Evolutionary conservation across 345 rosid species (phyloP), one percentile per base, ranked within the genome.

Genomic region (Aquilaria sinensis): DNA sequence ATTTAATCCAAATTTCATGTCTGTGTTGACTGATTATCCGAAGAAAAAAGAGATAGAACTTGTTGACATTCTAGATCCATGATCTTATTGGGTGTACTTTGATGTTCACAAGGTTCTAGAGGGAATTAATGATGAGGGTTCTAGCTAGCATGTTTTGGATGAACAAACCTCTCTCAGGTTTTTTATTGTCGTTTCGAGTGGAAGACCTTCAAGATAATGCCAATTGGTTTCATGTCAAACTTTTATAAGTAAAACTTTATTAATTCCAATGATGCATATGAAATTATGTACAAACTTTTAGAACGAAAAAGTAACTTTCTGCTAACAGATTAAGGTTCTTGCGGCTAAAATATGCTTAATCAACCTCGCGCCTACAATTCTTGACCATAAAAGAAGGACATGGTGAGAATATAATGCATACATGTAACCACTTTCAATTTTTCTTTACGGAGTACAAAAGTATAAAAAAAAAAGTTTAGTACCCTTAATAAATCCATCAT

Each of bases 71-170:
- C 16, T 9, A 6, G 41, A n/a, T 43, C 29, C 31, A 57, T 53
- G n/a, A 45, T 63, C 29, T 46, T 33, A 34, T 52, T 7, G 62
- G 9, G 47, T 57, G 30, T 16, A 16, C 30, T 53, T 14, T 3
- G 50, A 37, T 53, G 3, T 29, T 23, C 57, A 14, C 74, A 94
- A 97, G 99, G 67, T 90, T 58, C 61, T 94, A 16, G 91, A 94
- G 75, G 99, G 90, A 75, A 94, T 95, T 67, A 67, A 53, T 10
- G 88, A 94, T n/a, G 81, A 85, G 12, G 96, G 97, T 67, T 80
- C 78, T 6, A 77, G 70, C 58, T 90, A 97, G 99, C 73, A 50
- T 49, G 67, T 81, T 69, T 34, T 93, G 64, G 96, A 90, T 69
- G 77, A 71, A 66, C 90, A 69, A 65, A 80, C 75, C 50, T 68